phyloP scores from a whole-genome alignment of 495 filamentous ascomycete species.

The Thermothielavioides terrestris region DNA sequence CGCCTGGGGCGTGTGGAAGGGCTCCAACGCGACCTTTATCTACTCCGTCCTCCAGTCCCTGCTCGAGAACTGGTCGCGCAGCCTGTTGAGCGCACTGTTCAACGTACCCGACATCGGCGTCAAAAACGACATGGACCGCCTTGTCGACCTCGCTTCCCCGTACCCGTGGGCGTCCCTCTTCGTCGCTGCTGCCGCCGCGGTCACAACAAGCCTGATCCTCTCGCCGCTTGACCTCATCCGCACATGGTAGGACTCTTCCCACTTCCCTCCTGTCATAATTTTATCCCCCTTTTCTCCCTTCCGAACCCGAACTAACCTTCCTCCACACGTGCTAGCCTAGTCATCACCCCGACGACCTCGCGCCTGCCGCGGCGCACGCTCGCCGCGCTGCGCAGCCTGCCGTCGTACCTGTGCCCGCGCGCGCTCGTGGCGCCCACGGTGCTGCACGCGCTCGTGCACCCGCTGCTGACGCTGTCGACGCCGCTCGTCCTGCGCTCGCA shows the following conservation, averaged over 20 bases:
- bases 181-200: slow-evolving; percentile 75
- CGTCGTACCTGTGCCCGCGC: slow-evolving; percentile 63
- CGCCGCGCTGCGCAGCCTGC: slow-evolving; percentile 63
- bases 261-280: background rate
- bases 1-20: slow-evolving; percentile 90
- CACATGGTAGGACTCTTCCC: slow-evolving; percentile 52
- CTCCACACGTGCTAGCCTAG: too few species aligned
- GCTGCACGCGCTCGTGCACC: slow-evolving; percentile 74
- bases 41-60: slow-evolving; percentile 79
- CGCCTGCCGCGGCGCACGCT: slow-evolving; percentile 65
- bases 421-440: slow-evolving; percentile 71
- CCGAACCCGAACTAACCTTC: background rate
- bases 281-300: background rate
- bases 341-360: slow-evolving; percentile 63
- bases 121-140: slow-evolving; percentile 40
- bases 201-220: slow-evolving; percentile 68
- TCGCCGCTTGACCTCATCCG: slow-evolving; percentile 83
- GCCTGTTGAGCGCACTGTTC: slow-evolving; percentile 70
- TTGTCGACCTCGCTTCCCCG: slow-evolving; percentile 55
- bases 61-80: slow-evolving; percentile 76
- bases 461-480: slow-evolving; percentile 65
- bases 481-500: slow-evolving; percentile 74
- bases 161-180: slow-evolving; percentile 65
- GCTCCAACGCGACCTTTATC: slow-evolving; percentile 80
- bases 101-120: slow-evolving; percentile 74